Conservation (phyloP, 176 grass and related monocot genomes). For the Puya raimondii region DNA sequence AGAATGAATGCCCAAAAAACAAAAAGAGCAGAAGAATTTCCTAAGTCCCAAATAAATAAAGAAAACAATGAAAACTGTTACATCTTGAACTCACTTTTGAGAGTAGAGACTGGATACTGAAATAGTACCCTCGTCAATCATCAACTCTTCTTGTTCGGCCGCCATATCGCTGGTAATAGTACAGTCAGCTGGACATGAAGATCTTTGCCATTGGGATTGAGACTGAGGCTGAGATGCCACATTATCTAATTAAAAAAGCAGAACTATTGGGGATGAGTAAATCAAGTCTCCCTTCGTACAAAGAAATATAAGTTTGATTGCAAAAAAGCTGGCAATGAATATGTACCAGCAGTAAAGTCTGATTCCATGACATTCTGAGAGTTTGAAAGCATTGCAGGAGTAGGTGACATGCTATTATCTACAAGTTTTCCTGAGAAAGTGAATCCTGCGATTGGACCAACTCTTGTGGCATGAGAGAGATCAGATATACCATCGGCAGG, state of each 20-base stretch:
- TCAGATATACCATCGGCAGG: constrained; percentile 40
- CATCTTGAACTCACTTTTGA: constrained; percentile 37
- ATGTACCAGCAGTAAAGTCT: constrained; percentile 33
- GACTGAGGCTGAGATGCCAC: constrained; percentile 18
- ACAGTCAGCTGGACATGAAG: constrained; percentile 25
- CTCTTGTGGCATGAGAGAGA: constrained; percentile 24
- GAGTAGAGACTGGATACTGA: constrained; percentile 54
- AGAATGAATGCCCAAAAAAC: not conserved
- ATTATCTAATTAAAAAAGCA: constrained; percentile 32
- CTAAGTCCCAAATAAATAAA: constrained; percentile 5
- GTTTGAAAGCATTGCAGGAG: constrained; percentile 39
- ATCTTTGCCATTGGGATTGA: constrained; percentile 43
- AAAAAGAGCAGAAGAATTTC: not conserved
- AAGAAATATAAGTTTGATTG: constrained; percentile 12
- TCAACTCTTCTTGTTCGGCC: constrained; percentile 43
- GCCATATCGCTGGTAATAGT: constrained; percentile 25
- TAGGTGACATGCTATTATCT: constrained; percentile 34
- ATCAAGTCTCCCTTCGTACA: constrained; percentile 2
- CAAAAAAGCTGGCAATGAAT: constrained; percentile 9
- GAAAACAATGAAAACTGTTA: not conserved
- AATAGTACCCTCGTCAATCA: constrained; percentile 70
- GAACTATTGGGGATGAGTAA: constrained; percentile 13
- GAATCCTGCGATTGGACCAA: constrained; percentile 26
- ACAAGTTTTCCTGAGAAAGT: constrained; percentile 42
- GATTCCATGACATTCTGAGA: constrained; percentile 35